A percentile compares a stretch with the other conserved stretches of the same genome.
Conservation (phyloP, 305 asterid genomes). For the Ajuga reptans region DNA sequence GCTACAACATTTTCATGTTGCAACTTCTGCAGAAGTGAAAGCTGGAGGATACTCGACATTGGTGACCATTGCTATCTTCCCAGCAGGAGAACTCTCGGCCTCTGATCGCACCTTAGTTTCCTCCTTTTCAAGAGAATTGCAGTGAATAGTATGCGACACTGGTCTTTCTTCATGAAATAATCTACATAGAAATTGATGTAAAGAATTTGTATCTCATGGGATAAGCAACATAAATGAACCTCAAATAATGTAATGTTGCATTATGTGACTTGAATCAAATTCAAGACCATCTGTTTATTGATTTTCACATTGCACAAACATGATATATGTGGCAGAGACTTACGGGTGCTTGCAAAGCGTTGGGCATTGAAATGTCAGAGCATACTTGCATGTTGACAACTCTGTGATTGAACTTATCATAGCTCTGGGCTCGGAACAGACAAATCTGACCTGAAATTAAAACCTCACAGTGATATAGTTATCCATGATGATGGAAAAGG, state of each 20-base stretch:
- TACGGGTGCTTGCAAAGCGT: conserved; percentile 97
- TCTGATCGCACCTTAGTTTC: conserved; percentile 29
- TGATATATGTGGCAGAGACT: conserved; percentile 24
- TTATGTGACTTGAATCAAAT: conserved; percentile 13
- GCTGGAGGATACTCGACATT: conserved; percentile 32
- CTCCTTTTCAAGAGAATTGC: conserved; percentile 65
- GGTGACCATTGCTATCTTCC: conserved; percentile 53
- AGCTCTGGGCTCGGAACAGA: conserved; percentile 85
- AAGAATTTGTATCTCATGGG: not conserved
- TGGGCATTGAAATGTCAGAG: conserved; percentile 87
- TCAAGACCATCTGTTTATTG: not conserved
- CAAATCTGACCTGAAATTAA: conserved; percentile 81
- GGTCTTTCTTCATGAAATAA: conserved; percentile 85
- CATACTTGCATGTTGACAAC: conserved; percentile 93
- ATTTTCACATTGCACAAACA: not conserved
- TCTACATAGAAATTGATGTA: conserved; percentile 32
- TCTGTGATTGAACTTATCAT: conserved; percentile 93
- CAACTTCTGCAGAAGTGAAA: conserved; percentile 43
- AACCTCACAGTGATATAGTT: conserved; percentile 19
- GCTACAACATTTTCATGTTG: conserved; percentile 35
- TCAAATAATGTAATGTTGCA: not conserved
- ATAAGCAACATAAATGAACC: not conserved
- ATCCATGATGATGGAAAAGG: conserved; percentile 12
- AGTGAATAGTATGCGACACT: conserved; percentile 69
- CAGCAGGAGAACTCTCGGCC: conserved; percentile 31